Evolutionary conservation across 108 stramenopile species (phyloP).

Genomic region (Stephanodiscus minutulus): DNA sequence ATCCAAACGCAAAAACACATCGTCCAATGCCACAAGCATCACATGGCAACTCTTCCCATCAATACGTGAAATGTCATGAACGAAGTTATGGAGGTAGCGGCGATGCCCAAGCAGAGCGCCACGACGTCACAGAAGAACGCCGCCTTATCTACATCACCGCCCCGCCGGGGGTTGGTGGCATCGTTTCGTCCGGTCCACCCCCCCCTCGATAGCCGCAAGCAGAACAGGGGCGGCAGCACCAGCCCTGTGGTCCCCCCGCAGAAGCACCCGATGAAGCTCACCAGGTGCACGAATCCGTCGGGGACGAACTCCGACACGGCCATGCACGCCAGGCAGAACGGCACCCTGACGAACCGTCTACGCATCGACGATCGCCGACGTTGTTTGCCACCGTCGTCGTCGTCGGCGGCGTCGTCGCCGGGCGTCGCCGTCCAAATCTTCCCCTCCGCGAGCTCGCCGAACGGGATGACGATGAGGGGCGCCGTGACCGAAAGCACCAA

Average conservation of each 20-base stretch:
- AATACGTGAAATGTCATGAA: conserved; percentile 19
- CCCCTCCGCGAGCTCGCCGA: conserved; percentile 78
- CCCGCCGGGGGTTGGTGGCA: neutral
- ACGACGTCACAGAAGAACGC: conserved; percentile 6
- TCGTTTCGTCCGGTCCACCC: neutral
- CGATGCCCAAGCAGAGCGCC: conserved; percentile 19
- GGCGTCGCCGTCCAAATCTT: conserved; percentile 48
- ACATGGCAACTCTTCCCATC: neutral
- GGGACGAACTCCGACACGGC: conserved; percentile 53
- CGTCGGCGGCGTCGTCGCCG: too few species aligned
- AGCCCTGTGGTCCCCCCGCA: conserved; percentile 74
- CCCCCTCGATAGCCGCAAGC: conserved; percentile 25
- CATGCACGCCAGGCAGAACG: conserved; percentile 53
- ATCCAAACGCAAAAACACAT: too few species aligned
- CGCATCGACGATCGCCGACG: neutral
- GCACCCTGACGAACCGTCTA: conserved; percentile 45
- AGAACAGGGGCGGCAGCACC: conserved; percentile 66
- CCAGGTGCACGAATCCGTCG: conserved; percentile 63
- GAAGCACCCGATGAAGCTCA: conserved; percentile 80
- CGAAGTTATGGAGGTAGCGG: conserved; percentile 23
- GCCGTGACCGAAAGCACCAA: conserved; percentile 66
- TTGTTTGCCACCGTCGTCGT: neutral
- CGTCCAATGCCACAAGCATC: too few species aligned
- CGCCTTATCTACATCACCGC: neutral
- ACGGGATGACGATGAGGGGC: conserved; percentile 77